Evolutionary conservation across 2,329 filamentous ascomycete species (phyloP).

Genomic region (Colletotrichum sp.): DNA sequence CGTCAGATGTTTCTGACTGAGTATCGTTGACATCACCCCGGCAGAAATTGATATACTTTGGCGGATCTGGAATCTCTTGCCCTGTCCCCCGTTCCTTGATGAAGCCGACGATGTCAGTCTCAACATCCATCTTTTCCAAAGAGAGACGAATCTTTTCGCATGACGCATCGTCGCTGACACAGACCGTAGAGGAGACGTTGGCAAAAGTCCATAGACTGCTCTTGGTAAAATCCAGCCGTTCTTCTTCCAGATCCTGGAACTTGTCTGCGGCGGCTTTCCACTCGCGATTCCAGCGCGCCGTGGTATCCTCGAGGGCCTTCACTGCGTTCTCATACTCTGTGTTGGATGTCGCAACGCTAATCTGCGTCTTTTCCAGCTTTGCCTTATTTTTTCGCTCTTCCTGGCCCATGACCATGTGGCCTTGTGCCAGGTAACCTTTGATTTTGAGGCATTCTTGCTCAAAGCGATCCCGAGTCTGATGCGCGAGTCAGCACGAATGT

Average conservation of each 20-base stretch:
- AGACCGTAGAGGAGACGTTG: slow-evolving; percentile 96
- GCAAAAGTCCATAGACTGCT: slow-evolving; percentile 98
- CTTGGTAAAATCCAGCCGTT: slow-evolving; percentile 95
- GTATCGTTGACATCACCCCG: slow-evolving; percentile 84
- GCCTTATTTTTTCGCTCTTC: slow-evolving; percentile 99
- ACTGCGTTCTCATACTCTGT: slow-evolving; percentile 93
- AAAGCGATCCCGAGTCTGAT: slow-evolving; percentile 84
- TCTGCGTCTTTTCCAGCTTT: slow-evolving; percentile 97
- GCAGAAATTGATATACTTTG: slow-evolving; percentile 99
- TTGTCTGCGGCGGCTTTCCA: slow-evolving; percentile 99
- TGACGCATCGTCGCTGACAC: slow-evolving; percentile 94
- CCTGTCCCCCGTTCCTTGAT: slow-evolving; percentile 90
- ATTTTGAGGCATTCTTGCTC: slow-evolving; percentile 98
- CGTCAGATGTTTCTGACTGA: slow-evolving; percentile 82
- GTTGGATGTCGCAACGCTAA: slow-evolving; percentile 89
- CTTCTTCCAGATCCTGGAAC: slow-evolving; percentile 98
- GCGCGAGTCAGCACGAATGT: slow-evolving; percentile 5
- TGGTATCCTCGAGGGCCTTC: slow-evolving; percentile 93
- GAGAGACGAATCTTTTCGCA: slow-evolving; percentile 96
- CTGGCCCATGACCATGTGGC: slow-evolving; percentile 99
- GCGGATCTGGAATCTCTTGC: slow-evolving; percentile 95
- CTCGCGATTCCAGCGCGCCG: slow-evolving; percentile 93
- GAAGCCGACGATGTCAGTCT: slow-evolving; percentile 89
- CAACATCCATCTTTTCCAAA: slow-evolving; percentile 93
- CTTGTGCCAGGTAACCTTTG: slow-evolving; percentile 97